Evolutionary conservation across 345 rosid genomes (phyloP).

Genomic region (Excoecaria cochinchinensis): DNA sequence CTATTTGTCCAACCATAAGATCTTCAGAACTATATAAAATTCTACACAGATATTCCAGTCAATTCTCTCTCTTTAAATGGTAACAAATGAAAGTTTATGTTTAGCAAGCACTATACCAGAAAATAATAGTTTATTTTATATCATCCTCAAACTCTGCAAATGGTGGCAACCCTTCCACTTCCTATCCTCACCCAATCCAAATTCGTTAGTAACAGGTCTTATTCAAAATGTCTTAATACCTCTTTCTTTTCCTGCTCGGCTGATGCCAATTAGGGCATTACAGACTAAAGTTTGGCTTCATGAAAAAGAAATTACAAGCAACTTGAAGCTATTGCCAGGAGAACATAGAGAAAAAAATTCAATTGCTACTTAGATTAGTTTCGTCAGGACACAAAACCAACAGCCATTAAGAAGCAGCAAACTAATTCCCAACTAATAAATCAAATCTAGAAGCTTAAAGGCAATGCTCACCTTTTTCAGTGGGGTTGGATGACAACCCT

Average conservation of each 20-base stretch:
- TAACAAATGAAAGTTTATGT: neutral
- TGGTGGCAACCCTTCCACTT: neutral
- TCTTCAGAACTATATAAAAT: neutral
- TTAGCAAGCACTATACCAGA: neutral
- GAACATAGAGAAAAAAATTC: neutral
- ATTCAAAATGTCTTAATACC: neutral
- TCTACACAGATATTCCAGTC: neutral
- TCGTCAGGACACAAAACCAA: conserved; percentile 2
- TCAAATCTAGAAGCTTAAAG: conserved; percentile 14
- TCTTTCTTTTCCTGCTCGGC: neutral
- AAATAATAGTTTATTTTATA: neutral
- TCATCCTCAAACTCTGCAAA: neutral
- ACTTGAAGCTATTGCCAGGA: neutral
- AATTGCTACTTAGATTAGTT: neutral
- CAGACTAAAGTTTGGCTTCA: neutral
- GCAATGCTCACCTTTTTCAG: conserved; percentile 64
- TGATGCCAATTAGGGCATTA: neutral
- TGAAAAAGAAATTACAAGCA: neutral
- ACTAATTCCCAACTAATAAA: neutral
- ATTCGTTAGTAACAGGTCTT: neutral
- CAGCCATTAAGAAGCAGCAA: neutral
- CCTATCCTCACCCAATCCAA: neutral
- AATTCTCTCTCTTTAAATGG: neutral
- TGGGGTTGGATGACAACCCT: conserved; percentile 77
- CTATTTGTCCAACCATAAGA: neutral